Conservation (phyloP, 345 rosid genomes). For the Rhodamnia rubescens region DNA sequence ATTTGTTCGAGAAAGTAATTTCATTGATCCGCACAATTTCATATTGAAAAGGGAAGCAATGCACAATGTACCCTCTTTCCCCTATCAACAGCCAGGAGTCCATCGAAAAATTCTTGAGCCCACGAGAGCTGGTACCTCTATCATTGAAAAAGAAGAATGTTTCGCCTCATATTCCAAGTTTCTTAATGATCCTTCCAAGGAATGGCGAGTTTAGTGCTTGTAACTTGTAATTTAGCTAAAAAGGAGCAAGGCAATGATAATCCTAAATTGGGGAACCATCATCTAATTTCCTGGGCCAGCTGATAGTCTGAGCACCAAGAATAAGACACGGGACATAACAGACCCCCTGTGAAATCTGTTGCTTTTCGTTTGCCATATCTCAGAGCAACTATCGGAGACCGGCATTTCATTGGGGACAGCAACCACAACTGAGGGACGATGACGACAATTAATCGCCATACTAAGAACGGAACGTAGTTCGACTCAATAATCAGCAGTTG, state of each 20-base stretch:
- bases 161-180: neutral
- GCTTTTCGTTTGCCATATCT: neutral
- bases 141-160: neutral
- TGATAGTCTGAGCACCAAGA: neutral
- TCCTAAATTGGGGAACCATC: neutral
- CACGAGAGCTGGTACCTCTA: fast-evolving
- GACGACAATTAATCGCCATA: neutral
- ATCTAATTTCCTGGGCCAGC: neutral
- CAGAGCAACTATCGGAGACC: neutral
- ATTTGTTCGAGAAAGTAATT: neutral
- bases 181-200: neutral
- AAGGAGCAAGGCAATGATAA: fast-evolving
- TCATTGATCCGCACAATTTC: neutral
- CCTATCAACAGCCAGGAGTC: too few relatives aligned
- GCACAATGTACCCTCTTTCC: neutral
- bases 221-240: neutral
- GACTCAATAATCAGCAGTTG: neutral
- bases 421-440: neutral
- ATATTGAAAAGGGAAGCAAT: neutral
- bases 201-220: neutral
- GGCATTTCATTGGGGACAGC: neutral
- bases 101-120: too few relatives aligned
- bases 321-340: neutral
- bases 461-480: neutral
- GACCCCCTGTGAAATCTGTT: neutral